Conservation (phyloP, 441 rosid genomes). For the Adansonia gregorii region DNA sequence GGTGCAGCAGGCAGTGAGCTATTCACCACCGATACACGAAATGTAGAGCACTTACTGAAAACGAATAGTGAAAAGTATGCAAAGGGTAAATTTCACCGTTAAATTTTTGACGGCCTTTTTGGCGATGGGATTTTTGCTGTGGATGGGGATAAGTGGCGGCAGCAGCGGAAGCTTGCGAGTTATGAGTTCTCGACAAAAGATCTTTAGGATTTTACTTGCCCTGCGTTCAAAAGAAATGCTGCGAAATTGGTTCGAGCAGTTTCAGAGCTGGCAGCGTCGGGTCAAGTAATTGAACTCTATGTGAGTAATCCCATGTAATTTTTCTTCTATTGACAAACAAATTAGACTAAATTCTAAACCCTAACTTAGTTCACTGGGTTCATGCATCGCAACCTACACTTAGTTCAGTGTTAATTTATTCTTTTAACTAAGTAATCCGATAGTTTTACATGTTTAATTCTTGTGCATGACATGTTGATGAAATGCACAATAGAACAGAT, state of each 20-base stretch:
- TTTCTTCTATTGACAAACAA: not conserved
- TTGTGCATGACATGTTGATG: not conserved
- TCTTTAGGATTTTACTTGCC: slow-evolving; percentile 69
- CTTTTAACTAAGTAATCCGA: too few species aligned
- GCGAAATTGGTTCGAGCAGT: slow-evolving; percentile 49
- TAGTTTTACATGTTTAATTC: too few species aligned
- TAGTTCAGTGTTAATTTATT: too few species aligned
- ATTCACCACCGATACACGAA: slow-evolving; percentile 60
- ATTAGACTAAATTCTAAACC: too few species aligned
- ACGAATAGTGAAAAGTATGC: slow-evolving; percentile 49
- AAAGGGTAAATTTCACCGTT: slow-evolving; percentile 47
- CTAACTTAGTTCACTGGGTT: too few species aligned
- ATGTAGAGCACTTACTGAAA: slow-evolving; percentile 65
- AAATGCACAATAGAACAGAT: not conserved
- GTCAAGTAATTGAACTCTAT: slow-evolving; percentile 59
- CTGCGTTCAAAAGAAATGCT: slow-evolving; percentile 64
- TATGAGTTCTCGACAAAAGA: slow-evolving; percentile 74
- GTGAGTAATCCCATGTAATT: slow-evolving; percentile 35
- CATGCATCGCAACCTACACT: too few species aligned
- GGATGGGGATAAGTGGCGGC: slow-evolving; percentile 81
- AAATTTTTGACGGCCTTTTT: slow-evolving; percentile 44
- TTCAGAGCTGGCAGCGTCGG: slow-evolving; percentile 34
- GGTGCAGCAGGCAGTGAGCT: slow-evolving; percentile 44
- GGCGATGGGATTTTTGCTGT: slow-evolving; percentile 76
- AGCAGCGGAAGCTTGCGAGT: slow-evolving; percentile 83